Percentiles rank a stretch among this genome's conserved stretches.
These are phyloP conservation scores for Knufia petricola DNA, from an alignment of 2,329 filamentous ascomycete species.

Conservation along the genomic window DNA sequence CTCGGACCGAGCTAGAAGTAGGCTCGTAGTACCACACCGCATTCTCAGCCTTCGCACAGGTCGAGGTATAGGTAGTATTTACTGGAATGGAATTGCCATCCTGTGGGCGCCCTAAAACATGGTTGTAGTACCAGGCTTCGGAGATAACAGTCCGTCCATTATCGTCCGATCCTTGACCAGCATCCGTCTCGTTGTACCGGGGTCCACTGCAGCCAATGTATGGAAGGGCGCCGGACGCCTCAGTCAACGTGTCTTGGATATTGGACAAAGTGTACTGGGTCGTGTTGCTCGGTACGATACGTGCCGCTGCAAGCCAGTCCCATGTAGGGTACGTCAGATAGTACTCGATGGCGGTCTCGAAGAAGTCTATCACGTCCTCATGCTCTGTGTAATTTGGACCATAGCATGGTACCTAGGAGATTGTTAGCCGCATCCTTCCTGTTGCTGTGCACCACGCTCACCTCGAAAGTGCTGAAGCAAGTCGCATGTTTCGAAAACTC, in stretches of 20 bases:
- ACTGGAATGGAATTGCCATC: conserved; percentile 37
- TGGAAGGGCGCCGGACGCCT: conserved; percentile 45
- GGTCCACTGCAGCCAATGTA: conserved; percentile 55
- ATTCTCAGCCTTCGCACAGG: conserved; percentile 21
- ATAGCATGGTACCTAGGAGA: conserved; percentile 47
- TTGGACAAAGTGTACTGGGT: conserved; percentile 47
- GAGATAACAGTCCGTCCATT: conserved; percentile 48
- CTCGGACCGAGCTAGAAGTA: conserved; percentile 9
- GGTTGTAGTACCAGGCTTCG: conserved; percentile 60
- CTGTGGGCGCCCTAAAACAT: conserved; percentile 48
- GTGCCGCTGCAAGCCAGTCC: conserved; percentile 46
- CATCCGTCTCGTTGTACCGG: conserved; percentile 50
- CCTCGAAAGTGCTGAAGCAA: conserved; percentile 57
- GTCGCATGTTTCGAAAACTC: conserved; percentile 61
- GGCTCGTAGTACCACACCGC: conserved; percentile 21
- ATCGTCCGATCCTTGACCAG: conserved; percentile 46
- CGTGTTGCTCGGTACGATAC: conserved; percentile 49
- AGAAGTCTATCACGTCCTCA: conserved; percentile 54
- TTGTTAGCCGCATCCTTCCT: neutral
- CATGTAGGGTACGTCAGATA: conserved; percentile 52
- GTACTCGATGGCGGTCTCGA: conserved; percentile 50
- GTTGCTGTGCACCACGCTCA: neutral
- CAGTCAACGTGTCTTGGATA: conserved; percentile 43
- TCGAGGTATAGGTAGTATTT: conserved; percentile 20
- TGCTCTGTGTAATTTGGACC: conserved; percentile 47